Percentiles rank a stretch among this genome's conserved stretches.
Evolutionary conservation across 78 protist species (phyloP).

Genomic region (Protostelium mycophagum): DNA sequence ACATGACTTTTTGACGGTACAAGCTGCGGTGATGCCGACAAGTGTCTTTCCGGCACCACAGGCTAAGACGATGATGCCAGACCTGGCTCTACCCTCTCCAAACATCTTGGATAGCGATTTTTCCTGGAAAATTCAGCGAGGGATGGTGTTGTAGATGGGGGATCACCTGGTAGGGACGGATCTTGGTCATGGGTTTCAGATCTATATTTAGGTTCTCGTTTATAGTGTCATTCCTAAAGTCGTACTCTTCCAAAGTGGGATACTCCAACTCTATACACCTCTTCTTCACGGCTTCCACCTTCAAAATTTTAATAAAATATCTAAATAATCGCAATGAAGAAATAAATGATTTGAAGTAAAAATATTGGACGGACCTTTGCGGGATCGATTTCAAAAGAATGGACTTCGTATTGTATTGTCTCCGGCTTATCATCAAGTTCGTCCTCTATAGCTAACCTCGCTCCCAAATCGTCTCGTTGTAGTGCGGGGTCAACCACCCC

Average conservation of each 20-base stretch:
- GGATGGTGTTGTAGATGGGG: background rate
- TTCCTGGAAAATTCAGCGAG: conserved; percentile 52
- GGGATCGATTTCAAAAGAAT: conserved; percentile 61
- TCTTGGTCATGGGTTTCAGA: conserved; percentile 73
- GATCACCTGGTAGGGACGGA: conserved; percentile 83
- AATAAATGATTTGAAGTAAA: background rate
- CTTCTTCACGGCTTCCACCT: conserved; percentile 69
- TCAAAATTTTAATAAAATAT: background rate
- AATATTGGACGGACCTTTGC: conserved; percentile 1
- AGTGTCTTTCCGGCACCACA: conserved; percentile 99
- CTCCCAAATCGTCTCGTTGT: conserved; percentile 16
- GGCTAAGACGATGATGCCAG: conserved; percentile 98
- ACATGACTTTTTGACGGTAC: conserved; percentile 77
- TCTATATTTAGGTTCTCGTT: conserved; percentile 69
- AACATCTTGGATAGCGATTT: conserved; percentile 90
- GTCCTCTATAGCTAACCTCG: conserved; percentile 8
- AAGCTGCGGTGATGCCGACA: conserved; percentile 92
- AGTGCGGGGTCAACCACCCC: too few relatives aligned
- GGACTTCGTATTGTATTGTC: conserved; percentile 45
- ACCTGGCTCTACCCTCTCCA: conserved; percentile 92
- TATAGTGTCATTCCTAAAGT: conserved; percentile 78
- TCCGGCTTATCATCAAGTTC: conserved; percentile 50
- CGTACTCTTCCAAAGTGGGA: conserved; percentile 93
- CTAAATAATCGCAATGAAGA: too few relatives aligned
- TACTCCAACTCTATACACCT: conserved; percentile 67